Evolutionary conservation across 2,329 filamentous ascomycete genomes (phyloP).

Genomic region (Microcera coccophila): DNA sequence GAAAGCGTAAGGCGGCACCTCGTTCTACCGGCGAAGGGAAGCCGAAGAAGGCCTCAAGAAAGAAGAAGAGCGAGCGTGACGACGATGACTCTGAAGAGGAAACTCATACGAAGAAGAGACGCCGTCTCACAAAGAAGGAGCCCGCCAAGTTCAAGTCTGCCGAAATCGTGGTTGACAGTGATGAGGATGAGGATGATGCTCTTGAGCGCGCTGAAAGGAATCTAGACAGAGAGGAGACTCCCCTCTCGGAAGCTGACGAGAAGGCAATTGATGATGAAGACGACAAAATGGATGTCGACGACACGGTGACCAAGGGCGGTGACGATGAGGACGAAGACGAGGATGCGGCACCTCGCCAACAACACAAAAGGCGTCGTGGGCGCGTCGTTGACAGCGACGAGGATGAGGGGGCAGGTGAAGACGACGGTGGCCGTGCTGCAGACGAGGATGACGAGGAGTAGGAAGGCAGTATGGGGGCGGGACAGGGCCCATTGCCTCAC

Average conservation of each 20-base stretch:
- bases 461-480: slow-evolving; percentile 6
- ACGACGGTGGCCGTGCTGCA: slow-evolving; percentile 16
- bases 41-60: slow-evolving; percentile 47
- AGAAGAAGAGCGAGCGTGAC: slow-evolving; percentile 38
- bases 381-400: slow-evolving; percentile 55
- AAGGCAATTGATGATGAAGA: slow-evolving; percentile 38
- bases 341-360: slow-evolving; percentile 41
- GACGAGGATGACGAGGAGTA: slow-evolving; percentile 32
- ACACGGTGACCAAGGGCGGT: slow-evolving; percentile 31
- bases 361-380: slow-evolving; percentile 47
- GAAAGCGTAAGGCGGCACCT: slow-evolving; percentile 61
- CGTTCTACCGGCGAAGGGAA: slow-evolving; percentile 39
- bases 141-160: slow-evolving; percentile 75
- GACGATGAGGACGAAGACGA: slow-evolving; percentile 53
- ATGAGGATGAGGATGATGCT: slow-evolving; percentile 47
- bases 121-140: slow-evolving; percentile 50
- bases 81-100: slow-evolving; percentile 42
- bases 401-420: slow-evolving; percentile 43
- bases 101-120: slow-evolving; percentile 58
- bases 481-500: background rate
- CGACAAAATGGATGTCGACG: slow-evolving; percentile 53
- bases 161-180: slow-evolving; percentile 77
- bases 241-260: slow-evolving; percentile 36
- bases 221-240: slow-evolving; percentile 36
- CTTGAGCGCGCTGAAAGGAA: slow-evolving; percentile 45